These are phyloP conservation scores for Termitomyces sp. DNA, from an alignment of 768 basidiomycete species.

Conservation along the genomic window DNA sequence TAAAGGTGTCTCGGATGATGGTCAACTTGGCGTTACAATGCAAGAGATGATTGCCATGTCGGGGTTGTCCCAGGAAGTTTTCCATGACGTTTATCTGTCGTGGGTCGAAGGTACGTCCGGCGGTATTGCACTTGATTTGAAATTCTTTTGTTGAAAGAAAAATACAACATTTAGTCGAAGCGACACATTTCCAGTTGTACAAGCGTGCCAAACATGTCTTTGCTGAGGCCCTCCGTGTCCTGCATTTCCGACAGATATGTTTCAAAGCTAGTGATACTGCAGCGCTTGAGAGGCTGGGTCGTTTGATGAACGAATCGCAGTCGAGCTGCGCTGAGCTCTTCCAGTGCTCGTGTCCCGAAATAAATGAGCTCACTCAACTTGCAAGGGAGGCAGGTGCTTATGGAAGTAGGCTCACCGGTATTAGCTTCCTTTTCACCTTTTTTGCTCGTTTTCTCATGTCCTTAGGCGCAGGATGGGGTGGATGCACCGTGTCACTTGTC, in stretches of 20 bases:
- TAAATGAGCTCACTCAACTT: slow-evolving; percentile 62
- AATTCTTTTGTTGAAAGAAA: too few species aligned
- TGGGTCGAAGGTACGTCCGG: slow-evolving; percentile 67
- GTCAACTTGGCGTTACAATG: slow-evolving; percentile 60
- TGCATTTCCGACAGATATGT: slow-evolving; percentile 70
- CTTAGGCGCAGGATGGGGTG: slow-evolving; percentile 86
- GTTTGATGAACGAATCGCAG: slow-evolving; percentile 77
- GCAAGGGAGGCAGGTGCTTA: slow-evolving; percentile 69
- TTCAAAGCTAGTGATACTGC: slow-evolving; percentile 29
- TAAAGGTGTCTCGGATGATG: slow-evolving; percentile 22
- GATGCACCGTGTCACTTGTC: slow-evolving; percentile 81
- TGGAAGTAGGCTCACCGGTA: slow-evolving; percentile 82
- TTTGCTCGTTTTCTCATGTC: not conserved
- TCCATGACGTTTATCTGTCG: slow-evolving; percentile 65
- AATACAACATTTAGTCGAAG: slow-evolving; percentile 48
- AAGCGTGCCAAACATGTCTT: slow-evolving; percentile 79
- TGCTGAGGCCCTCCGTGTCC: slow-evolving; percentile 74
- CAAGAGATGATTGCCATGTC: slow-evolving; percentile 68
- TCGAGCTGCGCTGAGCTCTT: slow-evolving; percentile 60
- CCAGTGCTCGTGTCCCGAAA: slow-evolving; percentile 77
- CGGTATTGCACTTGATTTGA: not conserved
- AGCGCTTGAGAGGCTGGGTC: slow-evolving; percentile 50
- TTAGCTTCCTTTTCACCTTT: slow-evolving; percentile 7
- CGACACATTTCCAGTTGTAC: slow-evolving; percentile 77
- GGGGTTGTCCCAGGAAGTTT: slow-evolving; percentile 47